Conservation (phyloP, 2,329 filamentous ascomycete species). For the Fragosphaeria purpurea region DNA sequence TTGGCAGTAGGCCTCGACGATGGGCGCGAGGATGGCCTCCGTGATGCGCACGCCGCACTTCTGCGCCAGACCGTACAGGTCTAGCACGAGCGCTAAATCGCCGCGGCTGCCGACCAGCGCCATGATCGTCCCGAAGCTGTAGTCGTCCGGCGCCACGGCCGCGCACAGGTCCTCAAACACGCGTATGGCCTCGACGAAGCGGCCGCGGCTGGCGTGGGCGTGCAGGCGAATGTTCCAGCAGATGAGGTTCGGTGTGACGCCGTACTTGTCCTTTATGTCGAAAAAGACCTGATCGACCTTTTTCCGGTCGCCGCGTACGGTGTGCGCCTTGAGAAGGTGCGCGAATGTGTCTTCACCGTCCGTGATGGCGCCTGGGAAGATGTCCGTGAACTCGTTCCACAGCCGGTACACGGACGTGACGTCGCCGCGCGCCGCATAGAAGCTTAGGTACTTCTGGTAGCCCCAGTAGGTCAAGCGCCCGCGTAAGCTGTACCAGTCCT, state of each 20-base stretch:
- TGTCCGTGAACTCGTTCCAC: constrained; percentile 32
- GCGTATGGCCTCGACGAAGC: constrained; percentile 55
- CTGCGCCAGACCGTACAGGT: constrained; percentile 51
- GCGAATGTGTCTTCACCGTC: constrained; percentile 29
- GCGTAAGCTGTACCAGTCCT: constrained; percentile 37
- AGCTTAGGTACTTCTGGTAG: constrained; percentile 38
- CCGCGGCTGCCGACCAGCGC: constrained; percentile 59
- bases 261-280: constrained; percentile 46
- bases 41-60: constrained; percentile 39
- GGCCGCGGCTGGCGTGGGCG: constrained; percentile 54
- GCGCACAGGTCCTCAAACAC: constrained; percentile 51
- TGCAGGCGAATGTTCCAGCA: constrained; percentile 73
- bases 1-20: constrained; percentile 59
- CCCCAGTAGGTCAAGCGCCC: constrained; percentile 31
- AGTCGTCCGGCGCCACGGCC: constrained; percentile 43
- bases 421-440: constrained; percentile 39
- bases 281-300: constrained; percentile 52
- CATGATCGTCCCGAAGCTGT: constrained; percentile 66
- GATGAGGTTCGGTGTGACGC: constrained; percentile 43
- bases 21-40: constrained; percentile 47
- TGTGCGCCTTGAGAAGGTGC: constrained; percentile 62
- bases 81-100: constrained; percentile 59
- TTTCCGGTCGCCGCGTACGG: constrained; percentile 53
- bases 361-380: constrained; percentile 18
- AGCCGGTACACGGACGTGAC: constrained; percentile 33